Conservation (phyloP, 352 stramenopile genomes). For the Globisporangium recalcitrans region DNA sequence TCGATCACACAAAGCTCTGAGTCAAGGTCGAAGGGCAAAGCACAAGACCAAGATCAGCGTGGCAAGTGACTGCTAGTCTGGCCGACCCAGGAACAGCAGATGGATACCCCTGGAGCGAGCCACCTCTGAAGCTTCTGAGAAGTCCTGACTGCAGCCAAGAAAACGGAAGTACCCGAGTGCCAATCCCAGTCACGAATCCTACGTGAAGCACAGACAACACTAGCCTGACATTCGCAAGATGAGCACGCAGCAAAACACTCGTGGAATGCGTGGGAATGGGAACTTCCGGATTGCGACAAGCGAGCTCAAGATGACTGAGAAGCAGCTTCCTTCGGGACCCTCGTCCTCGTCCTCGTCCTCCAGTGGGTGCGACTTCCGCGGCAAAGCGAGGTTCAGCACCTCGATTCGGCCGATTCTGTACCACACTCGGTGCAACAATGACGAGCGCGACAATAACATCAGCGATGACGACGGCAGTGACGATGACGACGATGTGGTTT, state of each 20-base stretch:
- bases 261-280: neutral
- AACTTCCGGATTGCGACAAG: slow-evolving; percentile 2
- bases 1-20: neutral
- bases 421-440: neutral
- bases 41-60: neutral
- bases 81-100: neutral
- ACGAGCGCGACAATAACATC: neutral
- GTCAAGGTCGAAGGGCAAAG: neutral
- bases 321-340: neutral
- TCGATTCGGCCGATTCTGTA: slow-evolving; percentile 5
- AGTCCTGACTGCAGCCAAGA: neutral
- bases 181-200: neutral
- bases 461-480: neutral
- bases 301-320: neutral
- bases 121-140: neutral
- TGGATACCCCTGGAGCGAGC: neutral
- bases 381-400: neutral
- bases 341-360: neutral
- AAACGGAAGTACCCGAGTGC: neutral
- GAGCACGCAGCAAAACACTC: neutral
- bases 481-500: slow-evolving; percentile 2
- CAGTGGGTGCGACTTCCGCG: neutral
- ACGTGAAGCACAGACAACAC: neutral
- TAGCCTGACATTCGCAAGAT: neutral
- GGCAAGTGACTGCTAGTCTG: neutral